Conservation (phyloP, 139 green algal genomes). For the Picochlorum sp. region DNA sequence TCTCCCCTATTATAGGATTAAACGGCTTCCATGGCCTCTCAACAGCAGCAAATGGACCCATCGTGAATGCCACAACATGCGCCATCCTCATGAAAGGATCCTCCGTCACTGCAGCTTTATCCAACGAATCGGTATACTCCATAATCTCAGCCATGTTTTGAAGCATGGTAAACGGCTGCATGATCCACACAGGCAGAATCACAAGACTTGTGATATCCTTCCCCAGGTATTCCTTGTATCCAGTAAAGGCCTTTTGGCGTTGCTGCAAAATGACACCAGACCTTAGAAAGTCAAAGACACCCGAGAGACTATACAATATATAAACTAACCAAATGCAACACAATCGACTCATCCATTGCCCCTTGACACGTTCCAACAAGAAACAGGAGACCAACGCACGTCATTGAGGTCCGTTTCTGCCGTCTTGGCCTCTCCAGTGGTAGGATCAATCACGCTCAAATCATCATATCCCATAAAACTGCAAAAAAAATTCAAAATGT, state of each 20-base stretch:
- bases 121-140: conserved; percentile 90
- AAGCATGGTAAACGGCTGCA: conserved; percentile 94
- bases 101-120: conserved; percentile 59
- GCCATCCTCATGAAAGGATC: conserved; percentile 73
- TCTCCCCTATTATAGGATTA: conserved; percentile 98
- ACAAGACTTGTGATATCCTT: conserved; percentile 86
- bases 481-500: not conserved
- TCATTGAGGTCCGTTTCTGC: conserved; percentile 8
- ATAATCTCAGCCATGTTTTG: conserved; percentile 97
- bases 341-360: not conserved
- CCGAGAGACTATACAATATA: not conserved
- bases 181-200: conserved; percentile 91
- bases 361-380: not conserved
- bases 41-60: conserved; percentile 75
- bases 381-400: not conserved
- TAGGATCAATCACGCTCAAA: conserved; percentile 45
- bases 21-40: conserved; percentile 97
- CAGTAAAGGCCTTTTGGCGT: conserved; percentile 35
- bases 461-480: conserved; percentile 50
- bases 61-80: conserved; percentile 72
- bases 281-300: not conserved
- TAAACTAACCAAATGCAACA: not conserved
- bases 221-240: conserved; percentile 68
- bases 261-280: conserved; percentile 12
- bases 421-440: conserved; percentile 17